phyloP scores from a whole-genome alignment of 2,329 filamentous ascomycete genomes.

The Coleophoma cylindrospora region DNA sequence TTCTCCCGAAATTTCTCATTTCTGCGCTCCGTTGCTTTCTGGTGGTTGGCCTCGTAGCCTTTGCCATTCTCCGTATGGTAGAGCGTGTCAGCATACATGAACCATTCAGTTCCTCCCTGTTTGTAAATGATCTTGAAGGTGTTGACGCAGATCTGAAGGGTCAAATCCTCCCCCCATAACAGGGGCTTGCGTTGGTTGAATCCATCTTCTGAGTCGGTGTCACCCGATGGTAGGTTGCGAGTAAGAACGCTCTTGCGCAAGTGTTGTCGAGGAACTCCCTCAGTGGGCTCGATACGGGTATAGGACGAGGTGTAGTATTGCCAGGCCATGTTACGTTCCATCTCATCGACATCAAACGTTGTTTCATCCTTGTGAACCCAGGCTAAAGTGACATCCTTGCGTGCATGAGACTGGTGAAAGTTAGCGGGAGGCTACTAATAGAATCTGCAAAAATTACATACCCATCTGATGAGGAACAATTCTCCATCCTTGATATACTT shows the following conservation, averaged over 20 bases:
- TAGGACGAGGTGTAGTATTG: slow-evolving; percentile 94
- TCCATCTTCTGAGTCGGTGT: slow-evolving; percentile 60
- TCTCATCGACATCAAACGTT: slow-evolving; percentile 83
- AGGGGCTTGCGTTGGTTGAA: slow-evolving; percentile 52
- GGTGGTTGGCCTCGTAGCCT: slow-evolving; percentile 30
- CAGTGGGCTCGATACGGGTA: slow-evolving; percentile 82
- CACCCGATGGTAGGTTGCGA: slow-evolving; percentile 61
- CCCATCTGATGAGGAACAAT: slow-evolving; percentile 84
- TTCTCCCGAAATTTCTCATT: slow-evolving; percentile 43
- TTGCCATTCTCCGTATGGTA: slow-evolving; percentile 30
- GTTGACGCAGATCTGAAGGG: slow-evolving; percentile 70
- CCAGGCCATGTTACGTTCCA: slow-evolving; percentile 80
- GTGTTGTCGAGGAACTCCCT: slow-evolving; percentile 62
- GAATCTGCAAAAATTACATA: slow-evolving; percentile 45
- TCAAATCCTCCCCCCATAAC: slow-evolving; percentile 61
- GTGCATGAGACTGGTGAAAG: too few species aligned
- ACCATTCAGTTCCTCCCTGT: slow-evolving; percentile 65
- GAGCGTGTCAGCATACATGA: slow-evolving; percentile 46
- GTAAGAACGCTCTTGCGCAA: slow-evolving; percentile 66
- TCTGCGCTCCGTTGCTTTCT: slow-evolving; percentile 16
- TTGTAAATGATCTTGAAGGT: slow-evolving; percentile 78
- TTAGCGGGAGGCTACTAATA: too few species aligned
- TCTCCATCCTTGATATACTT: slow-evolving; percentile 91
- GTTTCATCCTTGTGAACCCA: slow-evolving; percentile 64
- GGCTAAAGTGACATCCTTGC: slow-evolving; percentile 64